These are phyloP conservation scores for Daldinia eschscholtzii DNA, from an alignment of 2,329 filamentous ascomycete genomes.

Conservation along the genomic window DNA sequence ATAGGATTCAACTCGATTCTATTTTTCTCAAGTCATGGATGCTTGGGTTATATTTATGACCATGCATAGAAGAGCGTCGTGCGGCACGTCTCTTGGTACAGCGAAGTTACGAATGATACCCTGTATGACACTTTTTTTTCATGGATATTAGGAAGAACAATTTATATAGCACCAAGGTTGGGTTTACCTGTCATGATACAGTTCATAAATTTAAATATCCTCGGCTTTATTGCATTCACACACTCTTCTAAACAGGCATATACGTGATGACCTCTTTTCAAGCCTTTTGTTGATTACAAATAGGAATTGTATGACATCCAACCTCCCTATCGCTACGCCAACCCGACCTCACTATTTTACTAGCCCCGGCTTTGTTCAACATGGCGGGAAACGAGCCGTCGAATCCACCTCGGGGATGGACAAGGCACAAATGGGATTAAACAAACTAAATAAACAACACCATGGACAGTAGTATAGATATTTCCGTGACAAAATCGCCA, in stretches of 20 bases:
- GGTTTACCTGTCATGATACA: too few species aligned
- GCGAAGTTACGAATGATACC: conserved; percentile 35
- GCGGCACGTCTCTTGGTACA: not conserved
- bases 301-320: too few species aligned
- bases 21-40: not conserved
- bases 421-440: too few species aligned
- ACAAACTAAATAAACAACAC: too few species aligned
- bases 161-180: not conserved
- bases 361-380: too few species aligned
- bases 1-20: not conserved
- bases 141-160: not conserved
- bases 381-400: too few species aligned
- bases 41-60: not conserved
- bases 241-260: too few species aligned
- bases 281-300: not conserved
- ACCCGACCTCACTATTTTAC: too few species aligned
- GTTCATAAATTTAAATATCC: not conserved
- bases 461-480: too few species aligned
- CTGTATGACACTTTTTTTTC: conserved; percentile 1
- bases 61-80: not conserved
- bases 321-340: too few species aligned
- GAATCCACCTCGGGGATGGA: too few species aligned
- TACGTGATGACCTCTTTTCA: not conserved
- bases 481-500: too few species aligned
- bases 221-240: not conserved